phyloP scores from a whole-genome alignment of 306 rosid genomes.

The Vigna mungo region DNA sequence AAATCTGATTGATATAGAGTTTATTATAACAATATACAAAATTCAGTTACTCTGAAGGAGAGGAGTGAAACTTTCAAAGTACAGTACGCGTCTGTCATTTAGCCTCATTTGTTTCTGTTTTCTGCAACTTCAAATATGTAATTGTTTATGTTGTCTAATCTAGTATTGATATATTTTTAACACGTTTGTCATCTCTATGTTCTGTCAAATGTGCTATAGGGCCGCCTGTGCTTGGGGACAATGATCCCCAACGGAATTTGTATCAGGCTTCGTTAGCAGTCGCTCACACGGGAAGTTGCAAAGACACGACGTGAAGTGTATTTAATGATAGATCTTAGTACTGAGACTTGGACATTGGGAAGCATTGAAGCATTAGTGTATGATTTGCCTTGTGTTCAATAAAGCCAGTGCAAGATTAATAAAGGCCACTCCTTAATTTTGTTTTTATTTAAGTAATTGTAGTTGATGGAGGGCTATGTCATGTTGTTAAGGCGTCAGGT shows the following conservation, averaged over 20 bases:
- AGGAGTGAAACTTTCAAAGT: conserved; percentile 25
- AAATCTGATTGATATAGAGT: background rate
- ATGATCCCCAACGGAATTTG: conserved; percentile 50
- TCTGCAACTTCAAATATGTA: conserved; percentile 1
- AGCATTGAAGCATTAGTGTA: conserved; percentile 53
- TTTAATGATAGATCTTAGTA: conserved; percentile 49
- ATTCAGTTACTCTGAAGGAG: conserved; percentile 11
- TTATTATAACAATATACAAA: conserved; percentile 17
- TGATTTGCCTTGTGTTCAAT: conserved; percentile 50
- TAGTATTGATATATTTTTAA: conserved; percentile 8
- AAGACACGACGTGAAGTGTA: conserved; percentile 46
- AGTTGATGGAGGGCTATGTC: conserved; percentile 46
- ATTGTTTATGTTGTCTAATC: background rate
- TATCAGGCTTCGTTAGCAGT: conserved; percentile 34
- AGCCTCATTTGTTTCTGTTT: background rate
- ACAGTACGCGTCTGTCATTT: conserved; percentile 3
- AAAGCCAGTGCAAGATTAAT: conserved; percentile 53
- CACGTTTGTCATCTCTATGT: conserved; percentile 37
- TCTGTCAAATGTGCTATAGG: conserved; percentile 53
- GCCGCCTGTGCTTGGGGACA: conserved; percentile 98
- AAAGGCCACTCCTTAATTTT: conserved; percentile 53
- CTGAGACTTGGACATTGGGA: conserved; percentile 47
- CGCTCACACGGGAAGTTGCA: conserved; percentile 41
- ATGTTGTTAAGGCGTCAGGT: conserved; percentile 40
- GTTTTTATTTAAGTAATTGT: conserved; percentile 40